A percentile compares a stretch with the other conserved stretches of the same genome.
Evolutionary conservation across 1,284 basidiomycete species (phyloP).

Genomic region (Neolentinus lepideus): DNA sequence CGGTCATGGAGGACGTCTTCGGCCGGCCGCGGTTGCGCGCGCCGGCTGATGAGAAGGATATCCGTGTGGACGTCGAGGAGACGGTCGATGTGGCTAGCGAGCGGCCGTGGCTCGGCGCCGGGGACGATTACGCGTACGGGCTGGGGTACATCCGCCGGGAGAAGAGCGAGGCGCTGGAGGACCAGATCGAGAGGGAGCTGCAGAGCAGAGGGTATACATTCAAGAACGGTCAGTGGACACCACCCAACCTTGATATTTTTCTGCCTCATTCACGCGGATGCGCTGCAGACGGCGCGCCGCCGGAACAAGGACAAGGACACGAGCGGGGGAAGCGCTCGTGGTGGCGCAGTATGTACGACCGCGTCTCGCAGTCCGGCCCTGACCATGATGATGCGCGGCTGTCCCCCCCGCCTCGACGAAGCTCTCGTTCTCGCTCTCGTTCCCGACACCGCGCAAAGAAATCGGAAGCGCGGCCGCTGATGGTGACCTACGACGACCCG

Average conservation of each 20-base stretch:
- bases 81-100: conserved; percentile 34
- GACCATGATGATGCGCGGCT: conserved; percentile 22
- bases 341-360: conserved; percentile 50
- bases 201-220: conserved; percentile 33
- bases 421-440: conserved; percentile 11
- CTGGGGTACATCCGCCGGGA: conserved; percentile 33
- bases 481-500: conserved; percentile 28
- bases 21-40: conserved; percentile 16
- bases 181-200: conserved; percentile 46
- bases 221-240: neutral
- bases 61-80: conserved; percentile 25
- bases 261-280: too few species aligned
- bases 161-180: conserved; percentile 43
- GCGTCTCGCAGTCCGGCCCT: conserved; percentile 37
- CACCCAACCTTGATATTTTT: too few species aligned
- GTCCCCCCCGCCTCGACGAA: conserved; percentile 9
- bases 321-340: conserved; percentile 35
- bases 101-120: conserved; percentile 45
- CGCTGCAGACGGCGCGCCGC: neutral
- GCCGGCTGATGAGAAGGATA: conserved; percentile 7
- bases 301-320: conserved; percentile 6
- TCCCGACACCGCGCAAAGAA: conserved; percentile 3
- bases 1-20: conserved; percentile 44
- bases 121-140: conserved; percentile 36
- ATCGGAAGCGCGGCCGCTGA: neutral